Evolutionary conservation across 2,329 filamentous ascomycete species (phyloP).

Genomic region (Hypoxylon sp.): DNA sequence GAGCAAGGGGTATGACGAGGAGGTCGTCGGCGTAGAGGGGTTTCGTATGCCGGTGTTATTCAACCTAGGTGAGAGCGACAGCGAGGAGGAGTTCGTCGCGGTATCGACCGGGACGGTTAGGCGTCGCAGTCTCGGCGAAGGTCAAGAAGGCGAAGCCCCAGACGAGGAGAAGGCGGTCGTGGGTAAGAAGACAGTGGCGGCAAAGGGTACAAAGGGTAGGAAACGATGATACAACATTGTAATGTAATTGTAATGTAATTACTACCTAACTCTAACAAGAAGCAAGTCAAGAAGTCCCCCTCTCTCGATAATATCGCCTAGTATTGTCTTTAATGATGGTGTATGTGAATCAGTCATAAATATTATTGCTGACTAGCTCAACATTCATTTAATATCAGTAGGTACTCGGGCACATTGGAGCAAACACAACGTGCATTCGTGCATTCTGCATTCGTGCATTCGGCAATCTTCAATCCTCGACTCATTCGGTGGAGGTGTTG

Average conservation of each 20-base stretch:
- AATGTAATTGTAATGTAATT: slow-evolving; percentile 1
- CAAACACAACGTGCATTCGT: slow-evolving; percentile 1
- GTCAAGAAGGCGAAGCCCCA: slow-evolving; percentile 69
- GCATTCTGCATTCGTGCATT: slow-evolving; percentile 6
- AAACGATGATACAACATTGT: slow-evolving; percentile 50
- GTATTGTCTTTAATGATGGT: neutral
- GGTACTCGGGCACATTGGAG: too few species aligned
- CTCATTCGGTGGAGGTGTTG: neutral
- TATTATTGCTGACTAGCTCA: neutral
- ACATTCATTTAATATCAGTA: too few species aligned
- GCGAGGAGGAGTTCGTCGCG: slow-evolving; percentile 85
- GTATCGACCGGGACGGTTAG: slow-evolving; percentile 85
- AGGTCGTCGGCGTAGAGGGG: slow-evolving; percentile 65
- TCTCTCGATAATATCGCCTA: neutral
- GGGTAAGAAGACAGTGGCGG: slow-evolving; percentile 50
- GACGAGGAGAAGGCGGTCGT: slow-evolving; percentile 52
- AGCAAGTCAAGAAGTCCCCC: neutral
- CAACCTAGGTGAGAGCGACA: slow-evolving; percentile 92
- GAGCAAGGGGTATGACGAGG: slow-evolving; percentile 69
- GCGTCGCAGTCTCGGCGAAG: slow-evolving; percentile 82
- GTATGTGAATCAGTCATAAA: neutral
- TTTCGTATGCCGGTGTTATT: slow-evolving; percentile 95
- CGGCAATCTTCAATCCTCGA: too few species aligned
- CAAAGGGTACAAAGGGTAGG: slow-evolving; percentile 56
- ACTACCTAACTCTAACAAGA: neutral